Evolutionary conservation across 495 filamentous ascomycete genomes (phyloP).

Genomic region (Thermochaetoides thermophila): DNA sequence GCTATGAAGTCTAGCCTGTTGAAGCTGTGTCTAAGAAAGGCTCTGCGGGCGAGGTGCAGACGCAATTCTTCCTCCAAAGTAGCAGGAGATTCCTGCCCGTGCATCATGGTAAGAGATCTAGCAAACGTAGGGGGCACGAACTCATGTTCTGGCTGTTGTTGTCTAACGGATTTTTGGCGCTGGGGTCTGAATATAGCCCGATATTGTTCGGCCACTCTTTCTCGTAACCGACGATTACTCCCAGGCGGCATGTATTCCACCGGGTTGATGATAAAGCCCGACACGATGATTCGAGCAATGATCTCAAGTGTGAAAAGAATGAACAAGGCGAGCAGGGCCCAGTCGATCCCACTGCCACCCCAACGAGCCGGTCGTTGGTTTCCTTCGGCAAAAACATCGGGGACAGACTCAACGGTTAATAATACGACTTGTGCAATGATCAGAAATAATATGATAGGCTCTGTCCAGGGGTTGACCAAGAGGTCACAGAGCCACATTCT

Average conservation of each 20-base stretch:
- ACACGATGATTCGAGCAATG: constrained; percentile 69
- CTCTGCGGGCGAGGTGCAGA: constrained; percentile 70
- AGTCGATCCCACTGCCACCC: constrained; percentile 59
- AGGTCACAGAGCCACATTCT: constrained; percentile 68
- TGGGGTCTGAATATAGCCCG: constrained; percentile 65
- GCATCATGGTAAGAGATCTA: constrained; percentile 68
- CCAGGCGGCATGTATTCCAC: constrained; percentile 70
- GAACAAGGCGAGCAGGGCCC: constrained; percentile 68
- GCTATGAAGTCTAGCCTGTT: constrained; percentile 93
- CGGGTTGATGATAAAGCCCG: constrained; percentile 80
- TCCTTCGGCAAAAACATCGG: constrained; percentile 45
- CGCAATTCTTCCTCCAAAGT: constrained; percentile 71
- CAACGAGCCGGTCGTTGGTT: constrained; percentile 37
- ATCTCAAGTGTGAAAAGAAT: constrained; percentile 84
- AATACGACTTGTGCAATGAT: constrained; percentile 83
- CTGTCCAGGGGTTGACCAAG: constrained; percentile 74
- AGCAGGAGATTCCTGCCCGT: constrained; percentile 30
- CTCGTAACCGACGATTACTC: constrained; percentile 52
- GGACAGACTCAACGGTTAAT: constrained; percentile 64
- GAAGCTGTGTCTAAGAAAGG: constrained; percentile 88
- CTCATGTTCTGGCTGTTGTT: constrained; percentile 17
- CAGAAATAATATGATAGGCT: constrained; percentile 72
- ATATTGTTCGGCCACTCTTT: constrained; percentile 59
- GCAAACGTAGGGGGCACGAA: constrained; percentile 57
- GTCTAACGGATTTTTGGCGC: constrained; percentile 49